phyloP scores from a whole-genome alignment of 2,329 filamentous ascomycete species.

The Colletotrichum chlorophyti region DNA sequence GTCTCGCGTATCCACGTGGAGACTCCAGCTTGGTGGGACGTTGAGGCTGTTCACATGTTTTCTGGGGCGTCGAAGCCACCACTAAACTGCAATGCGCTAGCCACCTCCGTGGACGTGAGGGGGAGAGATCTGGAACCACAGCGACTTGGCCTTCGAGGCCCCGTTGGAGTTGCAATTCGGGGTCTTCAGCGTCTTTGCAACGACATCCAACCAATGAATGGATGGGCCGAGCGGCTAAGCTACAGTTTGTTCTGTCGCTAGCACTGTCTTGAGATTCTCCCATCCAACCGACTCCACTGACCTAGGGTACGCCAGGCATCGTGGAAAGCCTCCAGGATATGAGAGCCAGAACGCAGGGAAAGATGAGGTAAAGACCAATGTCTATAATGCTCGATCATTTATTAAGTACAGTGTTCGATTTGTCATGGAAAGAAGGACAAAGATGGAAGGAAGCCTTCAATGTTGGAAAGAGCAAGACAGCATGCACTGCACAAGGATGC shows the following conservation, averaged over 20 bases:
- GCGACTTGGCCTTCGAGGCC: not conserved
- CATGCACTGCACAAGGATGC: not conserved
- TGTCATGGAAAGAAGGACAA: too few species aligned
- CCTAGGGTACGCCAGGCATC: too few species aligned
- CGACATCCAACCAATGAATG: not conserved
- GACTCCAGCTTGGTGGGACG: not conserved
- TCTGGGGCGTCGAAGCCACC: not conserved
- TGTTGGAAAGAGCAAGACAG: not conserved
- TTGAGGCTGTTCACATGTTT: conserved; percentile 26
- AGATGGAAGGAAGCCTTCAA: too few species aligned
- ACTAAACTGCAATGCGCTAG: not conserved
- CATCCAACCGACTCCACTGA: too few species aligned
- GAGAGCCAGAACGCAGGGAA: too few species aligned
- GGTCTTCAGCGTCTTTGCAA: not conserved
- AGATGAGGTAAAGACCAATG: too few species aligned
- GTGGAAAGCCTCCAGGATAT: too few species aligned
- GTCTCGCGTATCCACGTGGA: conserved; percentile 20
- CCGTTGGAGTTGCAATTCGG: not conserved
- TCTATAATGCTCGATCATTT: too few species aligned
- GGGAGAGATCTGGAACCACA: not conserved
- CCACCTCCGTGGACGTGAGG: too few species aligned
- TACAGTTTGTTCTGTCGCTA: conserved; percentile 70
- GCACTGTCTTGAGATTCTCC: too few species aligned
- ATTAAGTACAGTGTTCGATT: too few species aligned
- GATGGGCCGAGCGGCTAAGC: too few species aligned